Evolutionary conservation across 1,139 yeast genomes (phyloP), one percentile per base, ranked within the genome.

Genomic region (Yamadazyma atlantica): DNA sequence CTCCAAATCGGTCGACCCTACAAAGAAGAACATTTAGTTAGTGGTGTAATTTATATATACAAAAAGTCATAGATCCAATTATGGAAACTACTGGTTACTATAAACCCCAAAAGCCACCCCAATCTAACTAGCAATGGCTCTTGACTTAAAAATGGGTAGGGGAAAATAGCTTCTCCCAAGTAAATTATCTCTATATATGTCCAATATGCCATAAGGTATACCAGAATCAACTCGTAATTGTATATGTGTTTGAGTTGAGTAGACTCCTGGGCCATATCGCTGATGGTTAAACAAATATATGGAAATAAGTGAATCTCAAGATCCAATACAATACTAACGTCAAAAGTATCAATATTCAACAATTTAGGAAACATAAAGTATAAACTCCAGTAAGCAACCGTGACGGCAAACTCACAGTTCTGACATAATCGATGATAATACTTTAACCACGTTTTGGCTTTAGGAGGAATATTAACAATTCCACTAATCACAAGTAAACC

Each of bases 301-400:
- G 64, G 64, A 18, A 55, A 41, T 19, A 58, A 40, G 39, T 59
- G 64, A 17, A 55, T 54, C 34, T 53, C 44, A 23, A 58, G 38
- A 32, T 59, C 64, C 27, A 58, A 39, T 18, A 31, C 10, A 28
- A 43, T 36, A 2, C 44, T 36, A 5, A 55, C 55, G 3, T 48
- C 45, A 29, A 55, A 52, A 7, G 53, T 30, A 27, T 52, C 59
- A 5, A 40, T 30, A 36, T 58, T 58, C 36, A 59, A 46, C 33
- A 41, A 31, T 2, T 34, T 33, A 3, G 62, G 63, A 33, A 48
- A 55, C 19, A 45, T 33, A 9, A 49, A 35, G 6, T 40, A 38
- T 32, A 55, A 39, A 2, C 50, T 29, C 62, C 62, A 58, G 41
- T 58, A 59, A 0, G 55, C 42, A 6, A 45, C 39, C 3, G 59